Percentiles rank a stretch among this genome's conserved stretches.
These are phyloP conservation scores for Adansonia digitata DNA, from an alignment of 345 rosid species.

Conservation along the genomic window DNA sequence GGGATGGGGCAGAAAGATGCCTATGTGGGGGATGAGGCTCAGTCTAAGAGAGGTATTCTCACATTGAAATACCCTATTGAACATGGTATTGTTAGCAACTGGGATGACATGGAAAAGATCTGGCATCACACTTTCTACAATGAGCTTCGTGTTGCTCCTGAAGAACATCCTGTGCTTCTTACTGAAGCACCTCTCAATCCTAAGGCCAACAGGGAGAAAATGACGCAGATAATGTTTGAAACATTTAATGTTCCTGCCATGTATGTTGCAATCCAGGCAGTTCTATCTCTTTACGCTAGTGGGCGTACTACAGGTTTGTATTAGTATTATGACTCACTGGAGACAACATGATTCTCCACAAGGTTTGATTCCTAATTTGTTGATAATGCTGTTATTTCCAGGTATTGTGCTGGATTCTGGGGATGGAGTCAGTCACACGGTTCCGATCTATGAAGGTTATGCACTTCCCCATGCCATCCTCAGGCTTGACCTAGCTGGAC, in stretches of 20 bases:
- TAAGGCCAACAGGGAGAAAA: neutral
- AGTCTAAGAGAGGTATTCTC: neutral
- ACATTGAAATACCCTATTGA: neutral
- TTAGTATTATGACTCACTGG: neutral
- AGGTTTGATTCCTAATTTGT: too few species aligned
- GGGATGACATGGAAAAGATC: neutral
- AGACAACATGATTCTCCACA: too few species aligned
- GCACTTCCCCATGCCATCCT: slow-evolving; percentile 51
- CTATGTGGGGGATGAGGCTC: neutral
- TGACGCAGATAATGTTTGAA: neutral
- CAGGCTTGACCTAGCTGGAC: slow-evolving; percentile 74
- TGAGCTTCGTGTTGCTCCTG: neutral
- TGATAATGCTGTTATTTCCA: too few species aligned
- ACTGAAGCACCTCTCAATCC: neutral
- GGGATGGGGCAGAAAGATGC: neutral
- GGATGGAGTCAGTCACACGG: slow-evolving; percentile 22
- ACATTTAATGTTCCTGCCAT: neutral
- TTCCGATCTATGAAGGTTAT: slow-evolving; percentile 20
- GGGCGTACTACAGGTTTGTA: neutral
- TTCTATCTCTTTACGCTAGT: neutral
- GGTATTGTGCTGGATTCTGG: slow-evolving; percentile 22
- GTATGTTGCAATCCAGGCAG: neutral
- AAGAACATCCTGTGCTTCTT: neutral
- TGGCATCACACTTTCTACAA: neutral
- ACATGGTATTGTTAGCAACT: neutral